Conservation (phyloP, 164 flowering plant species). For the Euptelea pleiosperma region DNA sequence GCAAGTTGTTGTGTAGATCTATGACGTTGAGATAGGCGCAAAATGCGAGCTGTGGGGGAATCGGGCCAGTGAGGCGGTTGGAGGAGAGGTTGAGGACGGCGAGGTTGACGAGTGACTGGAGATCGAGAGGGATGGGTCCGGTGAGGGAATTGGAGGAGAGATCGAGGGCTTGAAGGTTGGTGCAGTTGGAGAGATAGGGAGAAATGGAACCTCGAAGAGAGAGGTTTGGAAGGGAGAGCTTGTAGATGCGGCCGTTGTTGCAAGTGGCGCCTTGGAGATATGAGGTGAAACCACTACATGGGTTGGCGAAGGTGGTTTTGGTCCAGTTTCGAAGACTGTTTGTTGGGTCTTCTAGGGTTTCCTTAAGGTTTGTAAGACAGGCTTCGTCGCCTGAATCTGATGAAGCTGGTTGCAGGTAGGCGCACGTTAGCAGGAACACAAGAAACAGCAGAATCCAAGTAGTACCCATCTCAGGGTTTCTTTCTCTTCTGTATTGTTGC, state of each 20-base stretch:
- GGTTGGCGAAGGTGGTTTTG: slow-evolving; percentile 48
- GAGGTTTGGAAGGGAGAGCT: slow-evolving; percentile 68
- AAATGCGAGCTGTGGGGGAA: slow-evolving; percentile 65
- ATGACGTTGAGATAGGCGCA: slow-evolving; percentile 90
- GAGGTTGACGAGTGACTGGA: slow-evolving; percentile 68
- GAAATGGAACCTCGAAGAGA: slow-evolving; percentile 73
- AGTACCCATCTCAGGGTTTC: slow-evolving; percentile 5
- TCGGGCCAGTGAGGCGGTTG: slow-evolving; percentile 58
- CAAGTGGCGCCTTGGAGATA: slow-evolving; percentile 79
- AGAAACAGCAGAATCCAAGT: neutral
- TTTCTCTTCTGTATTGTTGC: neutral
- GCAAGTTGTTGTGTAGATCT: slow-evolving; percentile 67
- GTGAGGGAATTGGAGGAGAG: slow-evolving; percentile 75
- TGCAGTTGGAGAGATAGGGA: slow-evolving; percentile 78
- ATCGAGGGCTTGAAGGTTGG: slow-evolving; percentile 88
- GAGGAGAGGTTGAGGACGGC: slow-evolving; percentile 90
- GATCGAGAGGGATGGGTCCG: slow-evolving; percentile 77
- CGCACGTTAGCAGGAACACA: neutral
- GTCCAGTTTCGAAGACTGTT: slow-evolving; percentile 75
- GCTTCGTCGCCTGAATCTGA: slow-evolving; percentile 79
- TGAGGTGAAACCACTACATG: slow-evolving; percentile 83
- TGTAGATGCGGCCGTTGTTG: slow-evolving; percentile 96
- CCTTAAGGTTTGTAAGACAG: slow-evolving; percentile 51
- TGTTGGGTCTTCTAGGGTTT: slow-evolving; percentile 58
- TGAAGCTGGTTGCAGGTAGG: neutral